phyloP scores from a whole-genome alignment of 2,329 filamentous ascomycete genomes.

The Clonostachys solani region DNA sequence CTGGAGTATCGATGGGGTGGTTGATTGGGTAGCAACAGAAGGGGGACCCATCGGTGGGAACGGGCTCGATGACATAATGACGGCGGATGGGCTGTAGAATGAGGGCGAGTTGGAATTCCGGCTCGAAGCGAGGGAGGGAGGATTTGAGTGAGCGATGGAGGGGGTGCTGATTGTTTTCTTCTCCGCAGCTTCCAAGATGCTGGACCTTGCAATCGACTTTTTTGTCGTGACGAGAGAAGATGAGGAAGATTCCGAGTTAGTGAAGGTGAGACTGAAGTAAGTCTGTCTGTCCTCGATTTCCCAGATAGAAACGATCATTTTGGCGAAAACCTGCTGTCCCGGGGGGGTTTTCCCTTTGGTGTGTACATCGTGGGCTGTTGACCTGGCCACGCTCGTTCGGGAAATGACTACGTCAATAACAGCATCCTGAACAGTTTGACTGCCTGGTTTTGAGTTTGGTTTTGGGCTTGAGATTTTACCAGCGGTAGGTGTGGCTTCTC shows the following conservation, averaged over 20 bases:
- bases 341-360: slow-evolving; percentile 2
- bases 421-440: slow-evolving; percentile 44
- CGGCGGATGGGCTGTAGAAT: slow-evolving; percentile 45
- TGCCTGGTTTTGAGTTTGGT: slow-evolving; percentile 4
- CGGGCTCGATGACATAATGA: slow-evolving; percentile 49
- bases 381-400: slow-evolving; percentile 35
- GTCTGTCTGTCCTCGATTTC: slow-evolving; percentile 60
- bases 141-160: slow-evolving; percentile 22
- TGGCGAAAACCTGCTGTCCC: slow-evolving; percentile 48
- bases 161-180: slow-evolving; percentile 32
- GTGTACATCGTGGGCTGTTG: slow-evolving; percentile 24
- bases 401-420: slow-evolving; percentile 66
- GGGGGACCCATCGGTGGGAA: slow-evolving; percentile 68
- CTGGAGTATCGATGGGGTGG: slow-evolving; percentile 62
- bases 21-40: slow-evolving; percentile 45
- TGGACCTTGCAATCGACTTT: slow-evolving; percentile 31
- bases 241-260: slow-evolving; percentile 44
- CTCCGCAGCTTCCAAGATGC: slow-evolving; percentile 39
- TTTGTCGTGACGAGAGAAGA: slow-evolving; percentile 22
- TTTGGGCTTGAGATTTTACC: slow-evolving; percentile 1
- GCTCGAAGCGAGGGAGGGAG: slow-evolving; percentile 41
- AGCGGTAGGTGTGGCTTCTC: slow-evolving; percentile 30
- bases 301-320: slow-evolving; percentile 77
- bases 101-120: slow-evolving; percentile 41
- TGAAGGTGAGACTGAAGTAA: slow-evolving; percentile 75